Conservation (phyloP, 2,329 filamentous ascomycete species). For the Alternaria sp. region DNA sequence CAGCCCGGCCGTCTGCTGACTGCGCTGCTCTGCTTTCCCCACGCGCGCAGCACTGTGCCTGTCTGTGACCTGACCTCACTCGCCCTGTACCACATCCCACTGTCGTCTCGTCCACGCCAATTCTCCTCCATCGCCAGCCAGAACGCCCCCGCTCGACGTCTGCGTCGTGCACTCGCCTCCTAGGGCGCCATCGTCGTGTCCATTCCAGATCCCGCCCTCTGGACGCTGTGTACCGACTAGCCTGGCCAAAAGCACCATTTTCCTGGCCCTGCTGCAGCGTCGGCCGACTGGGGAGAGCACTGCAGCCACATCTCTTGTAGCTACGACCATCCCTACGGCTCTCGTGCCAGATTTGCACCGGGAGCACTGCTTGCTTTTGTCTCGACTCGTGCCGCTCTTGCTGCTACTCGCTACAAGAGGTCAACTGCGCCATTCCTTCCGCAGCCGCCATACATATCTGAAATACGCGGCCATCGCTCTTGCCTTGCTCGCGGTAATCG, state of each 20-base stretch:
- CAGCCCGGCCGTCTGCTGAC: slow-evolving; percentile 28
- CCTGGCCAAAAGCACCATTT: slow-evolving; percentile 21
- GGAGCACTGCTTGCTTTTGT: slow-evolving; percentile 38
- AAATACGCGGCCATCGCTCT: not conserved
- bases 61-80: slow-evolving; percentile 18
- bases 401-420: slow-evolving; percentile 38
- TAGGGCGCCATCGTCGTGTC: slow-evolving; percentile 30
- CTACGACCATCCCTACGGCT: slow-evolving; percentile 32
- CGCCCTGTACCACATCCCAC: slow-evolving; percentile 38
- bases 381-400: slow-evolving; percentile 33
- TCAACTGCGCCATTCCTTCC: slow-evolving; percentile 23
- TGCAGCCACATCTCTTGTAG: slow-evolving; percentile 49
- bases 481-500: slow-evolving; percentile 1
- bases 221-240: slow-evolving; percentile 32
- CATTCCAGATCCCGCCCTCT: slow-evolving; percentile 35
- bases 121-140: slow-evolving; percentile 23
- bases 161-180: slow-evolving; percentile 32
- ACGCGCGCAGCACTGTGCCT: slow-evolving; percentile 9
- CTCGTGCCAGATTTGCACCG: slow-evolving; percentile 33
- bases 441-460: slow-evolving; percentile 19
- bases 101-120: slow-evolving; percentile 19
- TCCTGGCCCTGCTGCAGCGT: slow-evolving; percentile 28
- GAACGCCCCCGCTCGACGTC: slow-evolving; percentile 34
- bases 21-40: slow-evolving; percentile 17
- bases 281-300: slow-evolving; percentile 29